phyloP scores from a whole-genome alignment of 768 basidiomycete genomes.

The Lactarius pseudohatsudake region DNA sequence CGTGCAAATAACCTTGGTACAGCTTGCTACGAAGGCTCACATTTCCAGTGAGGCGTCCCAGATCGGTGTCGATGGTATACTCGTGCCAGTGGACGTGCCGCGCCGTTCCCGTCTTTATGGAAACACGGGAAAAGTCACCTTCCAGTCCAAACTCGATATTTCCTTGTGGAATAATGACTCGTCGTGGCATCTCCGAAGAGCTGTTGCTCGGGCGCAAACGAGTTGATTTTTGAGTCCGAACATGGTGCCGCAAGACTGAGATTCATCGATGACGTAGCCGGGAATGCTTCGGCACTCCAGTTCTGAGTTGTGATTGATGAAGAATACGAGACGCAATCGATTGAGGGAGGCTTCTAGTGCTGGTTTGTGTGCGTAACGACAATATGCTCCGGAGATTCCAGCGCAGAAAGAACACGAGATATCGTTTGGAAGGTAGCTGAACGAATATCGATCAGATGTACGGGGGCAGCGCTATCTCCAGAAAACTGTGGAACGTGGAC shows the following conservation, averaged over 20 bases:
- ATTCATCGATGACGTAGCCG: slow-evolving; percentile 42
- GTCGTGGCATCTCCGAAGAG: background rate
- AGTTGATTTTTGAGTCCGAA: slow-evolving; percentile 43
- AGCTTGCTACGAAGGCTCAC: slow-evolving; percentile 35
- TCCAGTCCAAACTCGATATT: background rate
- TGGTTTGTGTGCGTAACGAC: background rate
- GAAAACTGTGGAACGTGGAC: background rate
- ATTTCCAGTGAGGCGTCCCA: slow-evolving; percentile 36
- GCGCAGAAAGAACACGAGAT: background rate
- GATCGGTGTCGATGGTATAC: slow-evolving; percentile 35
- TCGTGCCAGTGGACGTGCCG: slow-evolving; percentile 30
- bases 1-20: slow-evolving; percentile 47
- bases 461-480: background rate
- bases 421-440: slow-evolving; percentile 2
- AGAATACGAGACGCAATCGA: slow-evolving; percentile 44
- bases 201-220: slow-evolving; percentile 5
- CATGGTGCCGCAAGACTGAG: slow-evolving; percentile 46
- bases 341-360: slow-evolving; percentile 34
- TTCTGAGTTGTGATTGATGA: slow-evolving; percentile 32
- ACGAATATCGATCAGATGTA: slow-evolving; percentile 10
- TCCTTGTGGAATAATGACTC: slow-evolving; percentile 17
- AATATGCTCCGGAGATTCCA: slow-evolving; percentile 4
- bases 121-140: slow-evolving; percentile 9
- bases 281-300: slow-evolving; percentile 44
- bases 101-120: background rate